Percentiles rank a stretch among this genome's conserved stretches.
Conservation (phyloP, 768 basidiomycete genomes). For the Phylloporus sp. region DNA sequence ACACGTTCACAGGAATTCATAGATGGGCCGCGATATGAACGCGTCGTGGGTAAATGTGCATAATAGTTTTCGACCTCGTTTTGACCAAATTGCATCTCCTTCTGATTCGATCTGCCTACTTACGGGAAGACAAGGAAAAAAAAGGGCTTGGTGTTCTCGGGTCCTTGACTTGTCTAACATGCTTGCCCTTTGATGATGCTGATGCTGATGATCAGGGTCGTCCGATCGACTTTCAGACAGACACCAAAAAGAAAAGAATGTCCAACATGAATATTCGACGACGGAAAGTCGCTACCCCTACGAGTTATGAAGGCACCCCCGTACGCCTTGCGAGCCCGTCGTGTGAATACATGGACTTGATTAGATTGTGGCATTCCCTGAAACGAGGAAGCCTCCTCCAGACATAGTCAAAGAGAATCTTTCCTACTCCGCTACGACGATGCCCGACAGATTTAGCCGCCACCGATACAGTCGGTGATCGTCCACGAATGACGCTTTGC, state of each 20-base stretch:
- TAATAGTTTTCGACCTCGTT: conserved; percentile 21
- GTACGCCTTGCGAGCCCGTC: conserved; percentile 9
- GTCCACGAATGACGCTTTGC: conserved; percentile 1
- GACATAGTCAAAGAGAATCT: not conserved
- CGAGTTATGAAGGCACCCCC: conserved; percentile 16
- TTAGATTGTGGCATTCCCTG: conserved; percentile 15
- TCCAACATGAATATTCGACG: not conserved
- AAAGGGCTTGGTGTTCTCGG: too few relatives aligned
- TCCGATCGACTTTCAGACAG: not conserved
- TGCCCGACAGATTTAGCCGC: not conserved
- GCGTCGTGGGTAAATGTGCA: conserved; percentile 20
- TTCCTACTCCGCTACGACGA: conserved; percentile 8
- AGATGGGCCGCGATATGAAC: conserved; percentile 21
- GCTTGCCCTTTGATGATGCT: too few relatives aligned
- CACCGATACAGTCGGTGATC: conserved; percentile 9
- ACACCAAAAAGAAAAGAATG: conserved; percentile 7
- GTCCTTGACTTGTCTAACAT: too few relatives aligned
- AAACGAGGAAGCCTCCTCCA: conserved; percentile 1
- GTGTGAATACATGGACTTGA: conserved; percentile 19
- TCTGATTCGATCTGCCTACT: conserved; percentile 23
- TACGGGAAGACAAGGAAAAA: not conserved
- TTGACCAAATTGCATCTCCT: conserved; percentile 25
- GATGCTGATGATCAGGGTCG: conserved; percentile 12
- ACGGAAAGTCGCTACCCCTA: conserved; percentile 1
- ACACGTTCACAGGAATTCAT: conserved; percentile 15